phyloP scores from a whole-genome alignment of 768 basidiomycete species.

The Lactarius evosmus region DNA sequence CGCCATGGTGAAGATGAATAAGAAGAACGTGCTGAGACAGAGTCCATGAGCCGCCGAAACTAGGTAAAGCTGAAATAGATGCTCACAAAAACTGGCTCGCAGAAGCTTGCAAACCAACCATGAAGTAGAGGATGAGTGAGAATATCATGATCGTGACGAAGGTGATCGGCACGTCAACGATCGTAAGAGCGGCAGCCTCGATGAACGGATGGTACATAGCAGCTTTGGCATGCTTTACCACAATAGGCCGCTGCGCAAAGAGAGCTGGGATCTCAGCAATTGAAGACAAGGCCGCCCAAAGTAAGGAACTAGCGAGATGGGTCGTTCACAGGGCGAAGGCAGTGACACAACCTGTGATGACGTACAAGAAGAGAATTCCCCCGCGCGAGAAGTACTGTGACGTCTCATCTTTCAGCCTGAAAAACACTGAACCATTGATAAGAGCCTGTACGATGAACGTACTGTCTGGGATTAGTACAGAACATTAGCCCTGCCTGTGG shows the following conservation, averaged over 20 bases:
- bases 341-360: slow-evolving; percentile 1
- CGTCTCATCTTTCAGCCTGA: slow-evolving; percentile 51
- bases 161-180: slow-evolving; percentile 61
- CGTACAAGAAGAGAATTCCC: slow-evolving; percentile 73
- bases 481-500: too few relatives aligned
- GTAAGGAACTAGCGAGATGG: slow-evolving; percentile 42
- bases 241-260: slow-evolving; percentile 57
- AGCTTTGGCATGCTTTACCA: slow-evolving; percentile 53
- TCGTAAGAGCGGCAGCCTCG: slow-evolving; percentile 53
- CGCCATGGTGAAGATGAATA: slow-evolving; percentile 56
- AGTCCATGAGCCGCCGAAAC: slow-evolving; percentile 3
- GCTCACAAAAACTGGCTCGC: slow-evolving; percentile 66
- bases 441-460: slow-evolving; percentile 52
- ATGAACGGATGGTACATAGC: slow-evolving; percentile 62
- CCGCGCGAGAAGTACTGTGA: slow-evolving; percentile 71
- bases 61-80: neutral
- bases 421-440: slow-evolving; percentile 65
- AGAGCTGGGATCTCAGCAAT: slow-evolving; percentile 62
- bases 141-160: slow-evolving; percentile 46
- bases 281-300: slow-evolving; percentile 55
- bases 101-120: slow-evolving; percentile 53
- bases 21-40: slow-evolving; percentile 48
- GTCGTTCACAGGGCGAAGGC: neutral
- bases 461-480: slow-evolving; percentile 34
- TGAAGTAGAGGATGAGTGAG: slow-evolving; percentile 55